phyloP scores from a whole-genome alignment of 1,139 yeast species.

The Debaryomyces psychrophilus region DNA sequence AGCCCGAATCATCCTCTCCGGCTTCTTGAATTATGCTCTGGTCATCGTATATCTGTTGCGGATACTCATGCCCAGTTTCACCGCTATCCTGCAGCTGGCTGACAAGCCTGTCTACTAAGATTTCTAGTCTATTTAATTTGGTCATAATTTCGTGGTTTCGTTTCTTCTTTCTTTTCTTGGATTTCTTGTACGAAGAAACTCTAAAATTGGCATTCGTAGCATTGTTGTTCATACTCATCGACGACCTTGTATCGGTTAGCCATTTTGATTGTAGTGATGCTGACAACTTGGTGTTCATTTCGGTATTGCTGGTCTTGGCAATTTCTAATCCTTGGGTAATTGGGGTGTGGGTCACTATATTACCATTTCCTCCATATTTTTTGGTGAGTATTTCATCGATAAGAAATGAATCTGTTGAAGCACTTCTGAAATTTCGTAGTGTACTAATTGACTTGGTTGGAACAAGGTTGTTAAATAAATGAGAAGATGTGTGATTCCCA shows the following conservation, averaged over 20 bases:
- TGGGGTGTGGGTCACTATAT: slow-evolving; percentile 2
- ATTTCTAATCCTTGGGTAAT: slow-evolving; percentile 9
- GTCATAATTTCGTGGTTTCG: slow-evolving; percentile 9
- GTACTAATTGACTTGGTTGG: slow-evolving; percentile 34
- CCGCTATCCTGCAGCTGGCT: not conserved
- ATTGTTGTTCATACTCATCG: slow-evolving; percentile 7
- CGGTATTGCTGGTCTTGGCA: slow-evolving; percentile 16
- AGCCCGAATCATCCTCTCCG: slow-evolving; percentile 1
- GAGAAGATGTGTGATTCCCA: slow-evolving; percentile 5
- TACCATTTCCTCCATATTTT: slow-evolving; percentile 26
- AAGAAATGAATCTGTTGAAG: slow-evolving; percentile 40
- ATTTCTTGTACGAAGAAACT: not conserved
- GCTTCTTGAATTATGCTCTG: slow-evolving; percentile 12
- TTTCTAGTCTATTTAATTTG: slow-evolving; percentile 11
- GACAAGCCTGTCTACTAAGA: slow-evolving; percentile 5
- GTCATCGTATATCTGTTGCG: slow-evolving; percentile 18
- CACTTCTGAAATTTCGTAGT: slow-evolving; percentile 34
- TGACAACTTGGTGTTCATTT: slow-evolving; percentile 14
- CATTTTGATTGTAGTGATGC: slow-evolving; percentile 9
- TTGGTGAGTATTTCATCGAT: slow-evolving; percentile 34
- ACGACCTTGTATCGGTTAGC: slow-evolving; percentile 2
- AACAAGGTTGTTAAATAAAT: slow-evolving; percentile 12
- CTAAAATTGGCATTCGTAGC: not conserved
- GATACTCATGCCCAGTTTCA: slow-evolving; percentile 10
- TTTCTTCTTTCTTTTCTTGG: slow-evolving; percentile 6